Evolutionary conservation across 345 rosid species (phyloP).

Genomic region (Camelina laxa): DNA sequence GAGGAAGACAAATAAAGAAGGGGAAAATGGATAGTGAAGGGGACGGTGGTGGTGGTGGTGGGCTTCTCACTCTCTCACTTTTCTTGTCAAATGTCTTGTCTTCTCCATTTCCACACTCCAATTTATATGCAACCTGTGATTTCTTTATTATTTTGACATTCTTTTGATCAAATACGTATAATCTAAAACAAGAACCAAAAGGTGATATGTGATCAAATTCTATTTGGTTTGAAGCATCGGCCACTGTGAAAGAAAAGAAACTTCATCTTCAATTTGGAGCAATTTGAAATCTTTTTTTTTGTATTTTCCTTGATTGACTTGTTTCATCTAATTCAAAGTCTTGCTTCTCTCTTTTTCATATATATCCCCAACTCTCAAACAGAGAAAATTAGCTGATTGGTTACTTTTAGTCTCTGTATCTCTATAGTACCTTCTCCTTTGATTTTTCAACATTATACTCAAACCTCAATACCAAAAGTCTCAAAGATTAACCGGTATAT

Average conservation of each 20-base stretch:
- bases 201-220: too few relatives aligned
- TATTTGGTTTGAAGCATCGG: background rate
- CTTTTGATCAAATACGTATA: background rate
- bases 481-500: slow-evolving; percentile 17
- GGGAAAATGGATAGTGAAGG: slow-evolving; percentile 33
- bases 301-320: slow-evolving; percentile 1
- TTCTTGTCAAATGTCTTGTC: slow-evolving; percentile 50
- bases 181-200: background rate
- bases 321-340: background rate
- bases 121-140: background rate
- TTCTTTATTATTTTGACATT: background rate
- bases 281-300: background rate
- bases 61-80: slow-evolving; percentile 42
- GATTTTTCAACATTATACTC: slow-evolving; percentile 31
- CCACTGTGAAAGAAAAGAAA: background rate
- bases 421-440: slow-evolving; percentile 11
- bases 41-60: slow-evolving; percentile 28
- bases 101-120: slow-evolving; percentile 45
- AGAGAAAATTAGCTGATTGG: background rate
- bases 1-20: slow-evolving; percentile 18
- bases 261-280: background rate
- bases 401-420: slow-evolving; percentile 17
- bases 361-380: slow-evolving; percentile 16
- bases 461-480: slow-evolving; percentile 11
- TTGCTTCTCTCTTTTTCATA: slow-evolving; percentile 16